Evolutionary conservation across 164 flowering plant genomes (phyloP), one percentile per base, ranked within the genome.

Genomic region (Vitis vinifera): DNA sequence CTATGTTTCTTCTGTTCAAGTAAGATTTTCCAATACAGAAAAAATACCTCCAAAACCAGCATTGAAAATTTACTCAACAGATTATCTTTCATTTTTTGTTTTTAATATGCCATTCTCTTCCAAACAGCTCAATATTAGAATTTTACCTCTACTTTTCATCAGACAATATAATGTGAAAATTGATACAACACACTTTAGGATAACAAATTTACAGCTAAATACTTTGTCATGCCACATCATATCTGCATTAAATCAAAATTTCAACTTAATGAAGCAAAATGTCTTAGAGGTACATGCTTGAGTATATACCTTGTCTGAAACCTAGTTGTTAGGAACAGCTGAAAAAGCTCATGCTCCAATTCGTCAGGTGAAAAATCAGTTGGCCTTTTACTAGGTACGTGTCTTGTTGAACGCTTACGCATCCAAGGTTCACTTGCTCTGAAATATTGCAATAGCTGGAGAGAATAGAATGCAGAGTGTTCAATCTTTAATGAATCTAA

Each of bases 351-450:
- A 67, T 60, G 71, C 70, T 88, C 92, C 69, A 87, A 62, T 16
- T 85, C 82, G 7, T 77, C 78, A 48, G 13, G 56, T 1, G 87
- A 74, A 50, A 82, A 67, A 0, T 82, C 79, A 17, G 52, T 66
- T 14, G 85, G 90, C 50, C 68, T 76, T 75, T 31, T 81, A 10
- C 12, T 51, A 0, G 50, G 3, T 0, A 68, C 49, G 9, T 49
- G 56, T 15, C 57, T 62, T 3, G 65, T 55, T 37, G 76, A 37
- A 62, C 69, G 63, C 10, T 50, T 55, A 9, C 70, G 71, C 2
- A 10, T 59, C 92, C 90, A 87, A 3, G 86, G 90, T 67, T 78
- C 70, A 79, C 83, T 81, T 57, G 63, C 65, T 64, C 61, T 77
- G 67, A 79, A 88, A 59, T 63, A 63, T 37, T 73, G 50, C 70